Evolutionary conservation across 2,329 filamentous ascomycete genomes (phyloP).

Genomic region (Arthrinium phaeospermum): DNA sequence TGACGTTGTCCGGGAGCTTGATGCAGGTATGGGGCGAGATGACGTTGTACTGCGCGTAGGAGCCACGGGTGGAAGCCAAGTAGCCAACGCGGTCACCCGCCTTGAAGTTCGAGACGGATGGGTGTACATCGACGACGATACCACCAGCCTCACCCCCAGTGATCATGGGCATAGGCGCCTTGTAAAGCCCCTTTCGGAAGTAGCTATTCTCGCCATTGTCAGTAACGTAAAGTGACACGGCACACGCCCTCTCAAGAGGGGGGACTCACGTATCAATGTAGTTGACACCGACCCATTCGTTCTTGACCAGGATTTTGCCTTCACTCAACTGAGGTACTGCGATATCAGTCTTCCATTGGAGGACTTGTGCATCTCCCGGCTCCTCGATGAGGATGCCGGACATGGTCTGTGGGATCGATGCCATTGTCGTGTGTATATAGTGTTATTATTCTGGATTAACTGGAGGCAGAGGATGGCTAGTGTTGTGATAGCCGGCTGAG

Average conservation of each 20-base stretch:
- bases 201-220: constrained; percentile 56
- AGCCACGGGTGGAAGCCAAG: constrained; percentile 51
- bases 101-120: constrained; percentile 56
- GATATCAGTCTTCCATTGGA: constrained; percentile 73
- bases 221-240: neutral
- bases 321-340: constrained; percentile 71
- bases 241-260: neutral
- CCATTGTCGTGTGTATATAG: constrained; percentile 88
- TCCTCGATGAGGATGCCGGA: constrained; percentile 75
- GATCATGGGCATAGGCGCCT: constrained; percentile 71
- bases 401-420: constrained; percentile 70
- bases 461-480: neutral
- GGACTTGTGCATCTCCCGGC: constrained; percentile 73
- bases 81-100: constrained; percentile 76
- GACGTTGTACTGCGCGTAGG: constrained; percentile 64
- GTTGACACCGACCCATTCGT: constrained; percentile 81
- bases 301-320: constrained; percentile 81
- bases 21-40: constrained; percentile 60
- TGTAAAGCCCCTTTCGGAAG: constrained; percentile 85
- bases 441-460: constrained; percentile 31
- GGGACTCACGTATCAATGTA: constrained; percentile 77
- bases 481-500: neutral
- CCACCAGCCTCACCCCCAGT: constrained; percentile 83
- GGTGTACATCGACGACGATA: constrained; percentile 65
- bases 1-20: constrained; percentile 67